Evolutionary conservation across 2,329 filamentous ascomycete species (phyloP).

Genomic region (Verticillium zaregamsianum): DNA sequence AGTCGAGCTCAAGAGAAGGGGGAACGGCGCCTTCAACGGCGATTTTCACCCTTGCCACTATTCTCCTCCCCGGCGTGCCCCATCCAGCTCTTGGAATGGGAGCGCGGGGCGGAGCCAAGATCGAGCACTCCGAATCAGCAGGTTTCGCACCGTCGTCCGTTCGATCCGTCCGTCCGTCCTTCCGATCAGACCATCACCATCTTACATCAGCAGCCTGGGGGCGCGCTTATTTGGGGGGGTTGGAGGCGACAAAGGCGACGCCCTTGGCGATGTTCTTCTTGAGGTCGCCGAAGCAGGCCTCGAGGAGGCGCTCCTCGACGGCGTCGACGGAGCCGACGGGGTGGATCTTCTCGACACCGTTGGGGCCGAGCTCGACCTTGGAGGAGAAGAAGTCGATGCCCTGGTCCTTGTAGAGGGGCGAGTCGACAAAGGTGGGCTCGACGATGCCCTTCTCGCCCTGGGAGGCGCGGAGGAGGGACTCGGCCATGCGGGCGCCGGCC

Average conservation of each 20-base stretch:
- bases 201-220: not conserved
- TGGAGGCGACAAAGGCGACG: conserved; percentile 53
- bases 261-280: conserved; percentile 97
- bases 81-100: conserved; percentile 5
- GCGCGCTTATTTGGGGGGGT: conserved; percentile 53
- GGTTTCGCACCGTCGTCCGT: not conserved
- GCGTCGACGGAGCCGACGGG: conserved; percentile 80
- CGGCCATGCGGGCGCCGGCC: conserved; percentile 80
- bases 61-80: not conserved
- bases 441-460: conserved; percentile 92
- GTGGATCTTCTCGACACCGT: conserved; percentile 92
- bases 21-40: not conserved
- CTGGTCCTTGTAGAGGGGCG: conserved; percentile 96
- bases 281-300: conserved; percentile 77
- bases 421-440: conserved; percentile 96
- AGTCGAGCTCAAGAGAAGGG: not conserved
- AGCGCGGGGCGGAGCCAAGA: not conserved
- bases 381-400: conserved; percentile 96
- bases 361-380: conserved; percentile 91
- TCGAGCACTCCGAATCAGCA: not conserved
- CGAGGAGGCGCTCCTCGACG: conserved; percentile 84
- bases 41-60: not conserved
- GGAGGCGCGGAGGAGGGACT: conserved; percentile 87
- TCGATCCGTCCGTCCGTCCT: not conserved
- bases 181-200: not conserved